Evolutionary conservation across 2,329 filamentous ascomycete genomes (phyloP), one percentile per base, ranked within the genome.

Genomic region (Neobulgaria alba): DNA sequence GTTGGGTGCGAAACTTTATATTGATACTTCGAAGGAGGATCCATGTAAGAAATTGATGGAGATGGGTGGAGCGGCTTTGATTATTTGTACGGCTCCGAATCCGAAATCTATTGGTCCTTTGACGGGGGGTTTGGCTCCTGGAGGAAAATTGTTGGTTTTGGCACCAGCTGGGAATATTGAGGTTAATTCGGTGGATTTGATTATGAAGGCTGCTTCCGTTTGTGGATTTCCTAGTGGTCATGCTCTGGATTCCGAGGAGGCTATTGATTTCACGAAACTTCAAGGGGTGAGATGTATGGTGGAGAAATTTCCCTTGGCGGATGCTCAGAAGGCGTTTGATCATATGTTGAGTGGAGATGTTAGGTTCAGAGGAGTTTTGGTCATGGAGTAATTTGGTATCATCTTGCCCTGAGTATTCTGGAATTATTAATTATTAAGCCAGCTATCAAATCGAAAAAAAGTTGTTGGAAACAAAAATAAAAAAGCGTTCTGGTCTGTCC

Each of bases 261-360:
- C 83, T 45, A 71, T 87, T 38, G 67, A 66, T 2, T 87, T 87
- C 54, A 72, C 81, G 0, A 63, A 69, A 43, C 61, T 67, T 12
- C 77, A 85, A 50, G 66, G 67, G 3, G 70, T 87, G 48, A 72
- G 74, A 60, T 82, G 80, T 38, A 66, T 84, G 58, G 63, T 82
- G 19, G 73, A 85, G 66, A 77, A 67, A 52, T 85, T 75, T 55
- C 68, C 75, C 0, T 63, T 87, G 43, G 68, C 58, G 0, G 65
- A 75, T 36, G 55, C 43, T 1, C 52, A 58, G 36, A 56, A 57
- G 29, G 55, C 54, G 1, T 53, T 39, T 39, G 55, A 58, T 29
- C 49, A 55, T 39, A 57, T 58, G 56, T 10, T 52, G 32, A 51
- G 34, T 35, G 54, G 55, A 0, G 38, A 56, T 29, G 54, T 50